These are phyloP conservation scores for Dictyostelium capitatum DNA, from an alignment of 78 protist genomes.

Conservation along the genomic window DNA sequence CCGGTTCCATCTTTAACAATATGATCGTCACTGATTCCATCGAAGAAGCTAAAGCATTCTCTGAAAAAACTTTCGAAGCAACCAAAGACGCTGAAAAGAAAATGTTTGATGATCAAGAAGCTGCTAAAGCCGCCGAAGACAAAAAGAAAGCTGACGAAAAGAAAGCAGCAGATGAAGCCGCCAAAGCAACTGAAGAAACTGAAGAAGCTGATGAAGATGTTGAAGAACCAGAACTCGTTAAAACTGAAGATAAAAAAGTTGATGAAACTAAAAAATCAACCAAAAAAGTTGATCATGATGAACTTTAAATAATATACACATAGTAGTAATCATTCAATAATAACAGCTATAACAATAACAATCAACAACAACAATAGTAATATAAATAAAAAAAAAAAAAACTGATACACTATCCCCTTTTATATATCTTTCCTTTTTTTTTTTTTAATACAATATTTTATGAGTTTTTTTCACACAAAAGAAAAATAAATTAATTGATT, in stretches of 20 bases:
- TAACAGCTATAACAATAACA: no score
- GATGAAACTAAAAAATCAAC: constrained; percentile 24
- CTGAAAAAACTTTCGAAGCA: constrained; percentile 80
- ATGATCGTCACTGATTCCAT: constrained; percentile 95
- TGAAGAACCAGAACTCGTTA: constrained; percentile 39
- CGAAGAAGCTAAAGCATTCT: constrained; percentile 78
- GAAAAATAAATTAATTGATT: no score
- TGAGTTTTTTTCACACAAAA: no score
- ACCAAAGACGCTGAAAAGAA: constrained; percentile 86
- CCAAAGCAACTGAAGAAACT: constrained; percentile 9
- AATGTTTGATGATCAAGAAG: constrained; percentile 78
- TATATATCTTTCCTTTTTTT: no score
- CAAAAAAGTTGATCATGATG: constrained; percentile 82
- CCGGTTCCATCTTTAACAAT: constrained; percentile 99
- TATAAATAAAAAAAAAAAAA: no score
- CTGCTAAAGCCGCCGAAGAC: constrained; percentile 47
- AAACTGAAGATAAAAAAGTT: neutral
- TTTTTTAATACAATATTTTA: no score
- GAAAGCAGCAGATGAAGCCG: constrained; percentile 50
- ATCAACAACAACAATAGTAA: no score
- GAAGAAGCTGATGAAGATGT: constrained; percentile 21
- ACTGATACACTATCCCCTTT: no score
- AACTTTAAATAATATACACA: constrained; percentile 47
- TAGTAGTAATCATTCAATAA: no score
- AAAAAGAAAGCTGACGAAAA: constrained; percentile 68